These are phyloP conservation scores for Sarcodon aspratus DNA, from an alignment of 768 basidiomycete genomes.

Conservation along the genomic window DNA sequence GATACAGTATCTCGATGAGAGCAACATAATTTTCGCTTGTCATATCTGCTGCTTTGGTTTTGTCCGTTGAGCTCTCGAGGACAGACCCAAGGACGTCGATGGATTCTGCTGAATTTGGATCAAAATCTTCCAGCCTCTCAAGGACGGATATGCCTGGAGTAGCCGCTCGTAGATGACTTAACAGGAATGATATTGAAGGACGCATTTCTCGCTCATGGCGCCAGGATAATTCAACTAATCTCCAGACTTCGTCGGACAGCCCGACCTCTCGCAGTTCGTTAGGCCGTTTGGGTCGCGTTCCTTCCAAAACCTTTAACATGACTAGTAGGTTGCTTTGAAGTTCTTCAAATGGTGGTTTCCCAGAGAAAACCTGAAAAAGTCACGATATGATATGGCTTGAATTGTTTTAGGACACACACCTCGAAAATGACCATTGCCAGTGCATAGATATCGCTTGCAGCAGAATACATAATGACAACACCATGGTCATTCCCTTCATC, in stretches of 20 bases:
- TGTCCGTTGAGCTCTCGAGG: too few relatives aligned
- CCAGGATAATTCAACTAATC: slow-evolving; percentile 4
- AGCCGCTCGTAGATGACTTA: too few relatives aligned
- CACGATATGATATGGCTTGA: slow-evolving; percentile 12
- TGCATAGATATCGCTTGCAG: neutral
- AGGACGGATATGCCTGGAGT: too few relatives aligned
- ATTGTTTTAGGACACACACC: neutral
- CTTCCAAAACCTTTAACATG: neutral
- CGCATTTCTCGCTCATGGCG: neutral
- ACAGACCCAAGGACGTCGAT: too few relatives aligned
- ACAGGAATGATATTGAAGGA: too few relatives aligned
- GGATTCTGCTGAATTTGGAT: too few relatives aligned
- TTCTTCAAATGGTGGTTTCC: neutral
- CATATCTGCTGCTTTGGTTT: too few relatives aligned
- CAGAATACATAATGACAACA: neutral
- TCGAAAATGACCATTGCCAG: neutral
- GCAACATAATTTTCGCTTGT: too few relatives aligned
- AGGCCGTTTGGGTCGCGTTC: neutral
- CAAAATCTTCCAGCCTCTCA: too few relatives aligned
- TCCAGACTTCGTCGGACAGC: slow-evolving; percentile 2
- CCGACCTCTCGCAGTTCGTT: neutral
- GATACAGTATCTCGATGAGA: too few relatives aligned
- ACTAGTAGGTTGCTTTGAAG: neutral
- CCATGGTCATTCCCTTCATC: neutral
- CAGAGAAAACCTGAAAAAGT: neutral